Conservation (phyloP, 306 rosid genomes). For the Prunus mira region DNA sequence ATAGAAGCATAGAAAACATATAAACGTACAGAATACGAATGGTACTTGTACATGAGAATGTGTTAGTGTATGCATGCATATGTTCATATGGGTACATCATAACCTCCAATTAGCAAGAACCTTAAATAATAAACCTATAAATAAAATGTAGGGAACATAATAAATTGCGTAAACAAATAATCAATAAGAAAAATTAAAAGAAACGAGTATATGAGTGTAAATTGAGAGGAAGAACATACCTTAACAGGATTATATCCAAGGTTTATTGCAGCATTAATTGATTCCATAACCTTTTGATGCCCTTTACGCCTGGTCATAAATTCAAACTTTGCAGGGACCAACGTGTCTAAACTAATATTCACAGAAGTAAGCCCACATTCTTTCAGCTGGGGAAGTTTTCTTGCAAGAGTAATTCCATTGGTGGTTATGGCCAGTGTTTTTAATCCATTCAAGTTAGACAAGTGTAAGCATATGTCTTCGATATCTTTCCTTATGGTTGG, state of each 20-base stretch:
- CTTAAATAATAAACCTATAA: not conserved
- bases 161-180: conserved; percentile 14
- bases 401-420: conserved; percentile 66
- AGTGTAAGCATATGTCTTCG: conserved; percentile 70
- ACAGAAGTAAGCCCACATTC: conserved; percentile 75
- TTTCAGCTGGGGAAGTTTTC: conserved; percentile 74
- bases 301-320: conserved; percentile 91
- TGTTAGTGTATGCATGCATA: not conserved
- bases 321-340: conserved; percentile 89
- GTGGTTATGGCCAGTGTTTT: conserved; percentile 74
- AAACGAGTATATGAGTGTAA: not conserved
- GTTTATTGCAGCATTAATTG: conserved; percentile 69
- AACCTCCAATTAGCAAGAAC: not conserved
- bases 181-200: conserved; percentile 7
- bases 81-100: too few species aligned
- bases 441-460: conserved; percentile 74
- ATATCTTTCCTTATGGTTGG: conserved; percentile 89
- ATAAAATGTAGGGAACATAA: not conserved
- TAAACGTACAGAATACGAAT: not conserved
- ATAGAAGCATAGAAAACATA: conserved; percentile 20
- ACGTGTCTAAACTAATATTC: conserved; percentile 83
- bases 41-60: not conserved
- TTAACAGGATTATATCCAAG: conserved; percentile 90
- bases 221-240: conserved; percentile 39
- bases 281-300: conserved; percentile 70